Conservation (phyloP, 805 yeast genomes). For the Spathaspora boniae region DNA sequence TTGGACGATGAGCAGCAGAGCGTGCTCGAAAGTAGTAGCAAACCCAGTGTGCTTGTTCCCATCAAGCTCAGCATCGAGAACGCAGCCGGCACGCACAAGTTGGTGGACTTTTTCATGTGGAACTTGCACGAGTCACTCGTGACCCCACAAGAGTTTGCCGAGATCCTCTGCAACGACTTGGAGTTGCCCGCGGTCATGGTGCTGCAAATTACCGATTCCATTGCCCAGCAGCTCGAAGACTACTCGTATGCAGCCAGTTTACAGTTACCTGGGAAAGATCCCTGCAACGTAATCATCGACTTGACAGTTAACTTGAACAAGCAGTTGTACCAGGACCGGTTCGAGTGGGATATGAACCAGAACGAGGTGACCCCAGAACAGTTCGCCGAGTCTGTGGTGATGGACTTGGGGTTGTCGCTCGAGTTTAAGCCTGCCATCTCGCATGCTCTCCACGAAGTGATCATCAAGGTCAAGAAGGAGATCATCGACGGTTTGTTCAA, state of each 20-base stretch:
- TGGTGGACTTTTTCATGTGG: conserved; percentile 74
- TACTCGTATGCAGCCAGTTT: conserved; percentile 60
- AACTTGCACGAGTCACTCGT: conserved; percentile 60
- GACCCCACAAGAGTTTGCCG: conserved; percentile 73
- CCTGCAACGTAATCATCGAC: conserved; percentile 73
- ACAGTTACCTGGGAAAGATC: conserved; percentile 55
- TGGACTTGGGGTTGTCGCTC: conserved; percentile 76
- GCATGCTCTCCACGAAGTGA: conserved; percentile 77
- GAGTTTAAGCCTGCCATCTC: conserved; percentile 91
- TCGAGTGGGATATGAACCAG: conserved; percentile 83
- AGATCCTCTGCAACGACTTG: conserved; percentile 74
- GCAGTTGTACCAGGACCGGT: conserved; percentile 82
- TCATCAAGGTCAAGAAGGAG: conserved; percentile 75
- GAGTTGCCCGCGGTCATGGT: conserved; percentile 71
- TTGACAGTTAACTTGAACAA: conserved; percentile 80
- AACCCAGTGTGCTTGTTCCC: conserved; percentile 55
- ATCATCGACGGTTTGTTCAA: conserved; percentile 58
- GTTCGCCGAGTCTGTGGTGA: conserved; percentile 78
- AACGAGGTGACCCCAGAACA: conserved; percentile 67
- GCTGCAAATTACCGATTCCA: conserved; percentile 61
- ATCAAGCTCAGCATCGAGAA: conserved; percentile 60
- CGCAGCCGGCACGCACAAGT: conserved; percentile 42
- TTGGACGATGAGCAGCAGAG: conserved; percentile 23
- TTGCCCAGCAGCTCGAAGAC: conserved; percentile 78
- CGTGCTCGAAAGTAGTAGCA: conserved; percentile 19